Evolutionary conservation across 306 rosid genomes (phyloP), one percentile per base, ranked within the genome.

Genomic region (Dalbergia cultrata): DNA sequence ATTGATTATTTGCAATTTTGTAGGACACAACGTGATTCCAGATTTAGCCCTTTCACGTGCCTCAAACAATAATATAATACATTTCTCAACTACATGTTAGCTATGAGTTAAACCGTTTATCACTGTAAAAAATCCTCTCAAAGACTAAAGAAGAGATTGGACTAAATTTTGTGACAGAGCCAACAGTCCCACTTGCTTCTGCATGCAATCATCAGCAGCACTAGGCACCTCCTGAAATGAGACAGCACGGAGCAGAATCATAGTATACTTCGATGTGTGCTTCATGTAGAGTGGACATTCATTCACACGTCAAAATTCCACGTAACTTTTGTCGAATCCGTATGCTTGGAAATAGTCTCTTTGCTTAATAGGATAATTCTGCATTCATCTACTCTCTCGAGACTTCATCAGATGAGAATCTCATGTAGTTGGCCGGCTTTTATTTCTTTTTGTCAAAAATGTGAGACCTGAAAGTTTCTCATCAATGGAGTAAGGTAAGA

Each of bases 21-120:
- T 59, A n/a, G 44, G 59, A 31, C 8, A 34, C 31, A 26, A 26
- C 31, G 31, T 1, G 3, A 26, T 26, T 26, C 31, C 31, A 26
- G 31, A 26, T 26, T 26, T 26, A 3, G 31, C 31, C 1, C 31
- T 26, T 26, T 26, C 31, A 26, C 31, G 31, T 26, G 31, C 31
- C 31, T 26, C 31, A 26, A 26, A 26, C 2, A 26, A 26, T 26
- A 26, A 26, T 26, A 26, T 26, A 26, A 26, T 26, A 71, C 49
- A 31, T 71, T 71, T 53, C 34, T 34, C 47, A 71, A 26, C 31
- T 26, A 53, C 33, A 50, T n/a, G 67, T 68, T 74, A 7, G 59
- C 17, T 7, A 13, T 37, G 41, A 37, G 5, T 37, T 37, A 22
- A 39, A 9, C 5, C 9, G 4, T 65, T n/a, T 39, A 17, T 60